phyloP scores from a whole-genome alignment of 805 yeast species.

The Candida wancherniae region DNA sequence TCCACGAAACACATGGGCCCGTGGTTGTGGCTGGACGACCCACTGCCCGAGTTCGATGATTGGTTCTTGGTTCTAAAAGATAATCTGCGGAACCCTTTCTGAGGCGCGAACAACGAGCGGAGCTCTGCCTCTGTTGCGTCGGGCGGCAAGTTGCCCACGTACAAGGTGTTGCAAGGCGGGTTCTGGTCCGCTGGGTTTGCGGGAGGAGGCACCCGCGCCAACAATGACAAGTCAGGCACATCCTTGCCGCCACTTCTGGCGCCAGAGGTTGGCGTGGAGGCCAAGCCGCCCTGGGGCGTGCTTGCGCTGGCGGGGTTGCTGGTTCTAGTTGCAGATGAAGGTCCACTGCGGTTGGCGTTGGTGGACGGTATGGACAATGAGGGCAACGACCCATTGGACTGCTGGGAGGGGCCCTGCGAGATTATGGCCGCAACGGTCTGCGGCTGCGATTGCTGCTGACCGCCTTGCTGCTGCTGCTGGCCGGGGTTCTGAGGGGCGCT shows the following conservation, averaged over 20 bases:
- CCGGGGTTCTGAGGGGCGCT: conserved; percentile 4
- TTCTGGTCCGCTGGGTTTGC: conserved; percentile 99
- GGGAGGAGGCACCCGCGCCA: conserved; percentile 82
- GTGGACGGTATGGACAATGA: conserved; percentile 5
- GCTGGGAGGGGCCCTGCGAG: conserved; percentile 16
- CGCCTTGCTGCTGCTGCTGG: conserved; percentile 2
- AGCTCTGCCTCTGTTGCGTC: conserved; percentile 94
- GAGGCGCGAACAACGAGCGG: conserved; percentile 79
- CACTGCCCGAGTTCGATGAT: conserved; percentile 17
- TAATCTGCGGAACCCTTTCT: conserved; percentile 87
- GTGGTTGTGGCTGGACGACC: conserved; percentile 43
- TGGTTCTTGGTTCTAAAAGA: conserved; percentile 78
- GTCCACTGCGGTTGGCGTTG: conserved; percentile 8
- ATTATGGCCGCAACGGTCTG: conserved; percentile 16
- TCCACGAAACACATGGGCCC: conserved; percentile 99
- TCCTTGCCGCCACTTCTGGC: conserved; percentile 22
- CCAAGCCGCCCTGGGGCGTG: conserved; percentile 7
- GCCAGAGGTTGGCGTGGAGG: conserved; percentile 11
- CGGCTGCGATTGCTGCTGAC: conserved; percentile 4
- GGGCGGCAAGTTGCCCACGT: conserved; percentile 95
- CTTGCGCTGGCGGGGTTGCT: conserved; percentile 4
- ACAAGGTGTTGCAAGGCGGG: conserved; percentile 96
- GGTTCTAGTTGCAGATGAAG: conserved; percentile 3
- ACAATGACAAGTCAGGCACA: conserved; percentile 62
- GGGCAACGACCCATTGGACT: conserved; percentile 5